These are phyloP conservation scores for Globisporangium okanoganense DNA, from an alignment of 352 stramenopile genomes.

Conservation along the genomic window DNA sequence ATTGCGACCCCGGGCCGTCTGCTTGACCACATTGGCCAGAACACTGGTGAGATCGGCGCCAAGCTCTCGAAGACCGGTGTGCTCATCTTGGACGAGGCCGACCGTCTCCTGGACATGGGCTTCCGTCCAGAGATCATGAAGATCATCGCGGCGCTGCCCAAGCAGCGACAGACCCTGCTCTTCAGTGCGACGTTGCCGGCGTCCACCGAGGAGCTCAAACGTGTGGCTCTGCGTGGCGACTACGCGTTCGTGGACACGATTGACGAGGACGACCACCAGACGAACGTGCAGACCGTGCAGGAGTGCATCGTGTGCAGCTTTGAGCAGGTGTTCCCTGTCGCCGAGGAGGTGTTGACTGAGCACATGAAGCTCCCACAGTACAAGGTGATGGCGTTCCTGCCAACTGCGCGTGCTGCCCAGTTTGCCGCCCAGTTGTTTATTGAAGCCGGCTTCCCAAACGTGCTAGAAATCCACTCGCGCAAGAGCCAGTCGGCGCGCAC, in stretches of 20 bases:
- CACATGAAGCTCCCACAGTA: slow-evolving; percentile 72
- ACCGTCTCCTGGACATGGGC: slow-evolving; percentile 96
- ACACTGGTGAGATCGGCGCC: slow-evolving; percentile 79
- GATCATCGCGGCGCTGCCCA: slow-evolving; percentile 71
- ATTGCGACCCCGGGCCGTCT: slow-evolving; percentile 96
- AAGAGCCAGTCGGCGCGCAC: slow-evolving; percentile 91
- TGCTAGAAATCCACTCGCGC: slow-evolving; percentile 95
- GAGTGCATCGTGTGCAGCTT: slow-evolving; percentile 70
- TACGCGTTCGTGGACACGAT: slow-evolving; percentile 94
- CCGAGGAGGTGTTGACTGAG: slow-evolving; percentile 69
- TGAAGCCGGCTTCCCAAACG: slow-evolving; percentile 53
- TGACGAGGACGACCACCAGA: slow-evolving; percentile 87
- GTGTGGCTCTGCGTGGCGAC: slow-evolving; percentile 77
- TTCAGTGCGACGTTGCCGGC: slow-evolving; percentile 94
- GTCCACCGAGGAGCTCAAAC: slow-evolving; percentile 84
- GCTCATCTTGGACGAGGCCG: slow-evolving; percentile 94
- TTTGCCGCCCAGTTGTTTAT: slow-evolving; percentile 91
- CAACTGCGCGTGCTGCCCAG: slow-evolving; percentile 81
- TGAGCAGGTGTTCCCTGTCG: slow-evolving; percentile 59
- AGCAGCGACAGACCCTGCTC: slow-evolving; percentile 91
- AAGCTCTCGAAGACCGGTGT: slow-evolving; percentile 45
- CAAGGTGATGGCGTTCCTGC: slow-evolving; percentile 97
- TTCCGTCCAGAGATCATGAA: slow-evolving; percentile 90
- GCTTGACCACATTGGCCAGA: slow-evolving; percentile 93
- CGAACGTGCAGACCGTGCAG: slow-evolving; percentile 88